These are phyloP conservation scores for Talaromyces stipitatus DNA, from an alignment of 495 filamentous ascomycete genomes.

Conservation along the genomic window DNA sequence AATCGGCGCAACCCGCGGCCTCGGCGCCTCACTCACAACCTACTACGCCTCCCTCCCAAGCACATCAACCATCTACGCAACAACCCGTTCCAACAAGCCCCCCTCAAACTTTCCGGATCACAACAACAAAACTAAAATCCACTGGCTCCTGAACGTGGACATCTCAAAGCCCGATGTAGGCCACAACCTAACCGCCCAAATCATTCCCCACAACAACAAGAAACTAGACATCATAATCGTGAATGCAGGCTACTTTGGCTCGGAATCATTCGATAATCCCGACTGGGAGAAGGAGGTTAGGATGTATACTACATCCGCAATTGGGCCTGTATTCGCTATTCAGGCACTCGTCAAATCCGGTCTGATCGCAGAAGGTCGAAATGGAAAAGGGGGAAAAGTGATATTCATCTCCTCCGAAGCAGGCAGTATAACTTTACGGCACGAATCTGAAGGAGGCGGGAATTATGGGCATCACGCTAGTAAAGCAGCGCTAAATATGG, in stretches of 20 bases:
- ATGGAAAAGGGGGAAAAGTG: slow-evolving; percentile 47
- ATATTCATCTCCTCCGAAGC: slow-evolving; percentile 61
- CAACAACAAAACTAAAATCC: slow-evolving; percentile 30
- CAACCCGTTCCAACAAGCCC: slow-evolving; percentile 38
- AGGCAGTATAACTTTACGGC: slow-evolving; percentile 59
- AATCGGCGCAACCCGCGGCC: slow-evolving; percentile 58
- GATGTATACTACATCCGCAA: slow-evolving; percentile 64
- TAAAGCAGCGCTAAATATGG: slow-evolving; percentile 70
- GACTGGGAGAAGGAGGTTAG: slow-evolving; percentile 57
- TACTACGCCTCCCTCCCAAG: slow-evolving; percentile 45
- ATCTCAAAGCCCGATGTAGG: slow-evolving; percentile 50
- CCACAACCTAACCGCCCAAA: slow-evolving; percentile 33
- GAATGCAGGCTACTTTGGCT: slow-evolving; percentile 60
- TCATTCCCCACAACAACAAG: slow-evolving; percentile 27
- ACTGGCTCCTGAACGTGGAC: slow-evolving; percentile 47
- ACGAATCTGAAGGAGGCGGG: slow-evolving; percentile 60
- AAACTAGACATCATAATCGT: slow-evolving; percentile 54
- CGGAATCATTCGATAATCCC: slow-evolving; percentile 54
- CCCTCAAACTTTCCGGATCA: slow-evolving; percentile 19
- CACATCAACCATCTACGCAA: slow-evolving; percentile 48
- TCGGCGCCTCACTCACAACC: slow-evolving; percentile 54
- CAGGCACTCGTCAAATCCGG: slow-evolving; percentile 50
- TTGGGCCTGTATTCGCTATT: slow-evolving; percentile 60
- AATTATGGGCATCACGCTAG: slow-evolving; percentile 68
- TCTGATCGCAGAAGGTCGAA: slow-evolving; percentile 27